Percentiles rank a stretch among this genome's conserved stretches.
phyloP scores from a whole-genome alignment of 805 yeast species.

The Wickerhamiella allomyrinae region DNA sequence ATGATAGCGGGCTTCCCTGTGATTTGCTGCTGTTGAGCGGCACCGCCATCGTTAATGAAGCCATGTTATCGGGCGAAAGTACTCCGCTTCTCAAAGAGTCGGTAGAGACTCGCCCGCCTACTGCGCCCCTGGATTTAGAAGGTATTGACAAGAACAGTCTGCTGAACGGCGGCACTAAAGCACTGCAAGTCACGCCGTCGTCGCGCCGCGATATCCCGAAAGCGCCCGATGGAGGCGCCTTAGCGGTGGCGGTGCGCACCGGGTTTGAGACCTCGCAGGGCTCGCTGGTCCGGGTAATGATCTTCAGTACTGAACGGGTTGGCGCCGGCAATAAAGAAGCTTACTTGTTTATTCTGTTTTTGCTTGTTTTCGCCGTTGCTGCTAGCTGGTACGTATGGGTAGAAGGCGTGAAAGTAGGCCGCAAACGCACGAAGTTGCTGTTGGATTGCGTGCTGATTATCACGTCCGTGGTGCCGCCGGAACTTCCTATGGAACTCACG shows the following conservation, averaged over 20 bases:
- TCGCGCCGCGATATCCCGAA: conserved; percentile 33
- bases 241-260: conserved; percentile 79
- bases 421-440: conserved; percentile 83
- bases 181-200: conserved; percentile 75
- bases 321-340: conserved; percentile 94
- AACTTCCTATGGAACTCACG: conserved; percentile 96
- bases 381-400: conserved; percentile 98
- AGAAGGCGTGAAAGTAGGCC: conserved; percentile 91
- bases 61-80: conserved; percentile 97
- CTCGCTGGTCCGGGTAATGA: conserved; percentile 92
- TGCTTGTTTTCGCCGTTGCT: conserved; percentile 80
- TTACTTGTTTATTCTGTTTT: conserved; percentile 75
- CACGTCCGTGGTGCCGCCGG: conserved; percentile 98
- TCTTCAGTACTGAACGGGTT: conserved; percentile 89
- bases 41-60: conserved; percentile 91
- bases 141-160: conserved; percentile 80
- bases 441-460: conserved; percentile 90
- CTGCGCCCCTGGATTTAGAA: conserved; percentile 55
- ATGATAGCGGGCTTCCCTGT: conserved; percentile 88
- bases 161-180: conserved; percentile 92
- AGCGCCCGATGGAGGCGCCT: conserved; percentile 86
- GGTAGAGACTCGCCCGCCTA: conserved; percentile 61
- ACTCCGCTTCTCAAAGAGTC: conserved; percentile 94
- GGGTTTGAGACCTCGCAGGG: conserved; percentile 99
- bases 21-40: conserved; percentile 80